Base-by-base conservation (phyloP, 2,329 filamentous ascomycete species). In the Hirsutella thompsonii region DNA sequence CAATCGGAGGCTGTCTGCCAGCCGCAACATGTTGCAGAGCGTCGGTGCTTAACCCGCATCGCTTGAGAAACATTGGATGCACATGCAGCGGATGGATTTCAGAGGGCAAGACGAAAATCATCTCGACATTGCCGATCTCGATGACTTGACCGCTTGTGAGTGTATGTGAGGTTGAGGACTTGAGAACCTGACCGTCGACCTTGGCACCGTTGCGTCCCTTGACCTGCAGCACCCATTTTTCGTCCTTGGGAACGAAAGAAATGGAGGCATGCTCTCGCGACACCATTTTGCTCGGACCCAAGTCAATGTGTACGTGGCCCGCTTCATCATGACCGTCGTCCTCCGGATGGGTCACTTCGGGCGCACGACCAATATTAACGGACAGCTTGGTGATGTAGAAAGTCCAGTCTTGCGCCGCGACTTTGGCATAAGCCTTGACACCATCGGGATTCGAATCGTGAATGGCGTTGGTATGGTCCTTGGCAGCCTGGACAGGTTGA, bases 81-180 rank as follows among this genome's bases (percentile, higher is more conserved):
- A 93, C 79, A 37, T 74, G 69, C 20, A 88, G 70, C 20, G 76
- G 74, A 42, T 67, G 69, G 36, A 76, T 69, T 49, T 84, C 81
- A 20, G 77, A 78, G 1, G 92, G 90, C n/a, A 94, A 76, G 37
- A 95, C 86, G 61, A 98, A 98, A 70, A 96, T 90, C 92, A 98
- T 98, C 66, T 98, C 90, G 1, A 92, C 84, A 40, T 85, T 85
- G 52, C 83, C 83, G 55, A 96, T 85, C 55, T 94, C 88, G 43
- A 98, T 81, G 35, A 96, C 86, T 57, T 90, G 81, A 43, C 92
- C 92, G 52, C 89, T 94, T 34, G 78, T 76, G 20, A 98, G 71
- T 23, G 76, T 66, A 28, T 77, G 73, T 29, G 76, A 71, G 32
- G 72, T 66, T 11, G 82, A 81, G 39, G 80, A 72, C 53, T 83